Evolutionary conservation across 257 asterid genomes (phyloP), one percentile per base, ranked within the genome.

Genomic region (Gentiana straminea): DNA sequence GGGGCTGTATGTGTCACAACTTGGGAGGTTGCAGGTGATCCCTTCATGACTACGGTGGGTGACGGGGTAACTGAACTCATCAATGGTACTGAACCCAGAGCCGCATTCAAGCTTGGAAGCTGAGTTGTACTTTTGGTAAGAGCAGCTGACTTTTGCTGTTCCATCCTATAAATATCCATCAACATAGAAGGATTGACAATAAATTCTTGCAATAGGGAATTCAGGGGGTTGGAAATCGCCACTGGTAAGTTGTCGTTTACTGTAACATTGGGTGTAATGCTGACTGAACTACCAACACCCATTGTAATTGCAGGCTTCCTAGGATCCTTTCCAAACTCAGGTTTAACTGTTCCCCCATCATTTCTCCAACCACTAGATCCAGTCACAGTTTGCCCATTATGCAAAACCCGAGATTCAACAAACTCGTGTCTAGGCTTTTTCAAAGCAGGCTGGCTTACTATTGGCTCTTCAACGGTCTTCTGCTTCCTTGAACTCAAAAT

Each of bases 141-240:
- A 70, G 68, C 73, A 54, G 75, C 76, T 71, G 86, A 75, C 68
- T 75, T 83, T 52, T 69, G 79, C 35, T 75, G 78, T 68, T 81
- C 94, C 86, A 73, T 69, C 64, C 77, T 87, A 61, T 83, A 74
- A 71, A 81, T 52, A 64, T 78, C 80, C 90, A 84, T 81, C 82
- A 77, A 87, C 55, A 75, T 68, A 41, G 97, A 74, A 65, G 97
- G 98, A 67, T 91, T 81, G 67, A 77, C 86, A 60, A 79, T 80
- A 37, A 83, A 74, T 58, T 87, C 95, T 75, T 80, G 73, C 52
- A 88, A 67, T 41, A 88, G 60, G 68, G 93, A 77, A 51, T 79
- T 81, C 58, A 87, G 63, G 48, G 87, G 77, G 57, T 39, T 39
- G 13, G 77, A 51, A 70, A 66, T 73, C 52, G 75, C 60, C 64